Conservation (phyloP, 257 asterid species). For the Capsicum rhomboideum region DNA sequence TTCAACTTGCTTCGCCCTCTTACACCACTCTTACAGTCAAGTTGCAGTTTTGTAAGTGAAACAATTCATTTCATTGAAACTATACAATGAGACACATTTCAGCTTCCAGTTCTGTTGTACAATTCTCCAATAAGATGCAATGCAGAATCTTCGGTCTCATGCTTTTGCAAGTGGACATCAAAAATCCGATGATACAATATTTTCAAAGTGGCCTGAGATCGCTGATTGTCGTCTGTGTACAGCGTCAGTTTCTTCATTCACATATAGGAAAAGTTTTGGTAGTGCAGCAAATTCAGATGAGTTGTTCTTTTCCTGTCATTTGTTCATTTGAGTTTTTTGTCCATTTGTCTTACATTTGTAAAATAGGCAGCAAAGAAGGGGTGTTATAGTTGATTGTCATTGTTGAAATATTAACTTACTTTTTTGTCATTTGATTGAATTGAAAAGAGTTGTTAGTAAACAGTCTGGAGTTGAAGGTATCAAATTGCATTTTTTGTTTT, state of each 20-base stretch:
- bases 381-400: constrained; percentile 3
- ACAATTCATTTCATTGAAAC: constrained; percentile 8
- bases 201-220: not conserved
- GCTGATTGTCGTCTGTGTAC: constrained; percentile 11
- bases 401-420: not conserved
- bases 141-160: not conserved
- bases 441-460: not conserved
- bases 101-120: not conserved
- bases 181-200: not conserved
- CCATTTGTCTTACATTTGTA: constrained; percentile 14
- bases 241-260: constrained; percentile 9
- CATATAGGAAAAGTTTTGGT: constrained; percentile 23
- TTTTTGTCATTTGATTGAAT: not conserved
- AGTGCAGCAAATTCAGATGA: constrained; percentile 9
- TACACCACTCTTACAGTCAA: not conserved
- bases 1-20: constrained; percentile 13
- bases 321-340: not conserved
- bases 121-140: constrained; percentile 3
- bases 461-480: not conserved
- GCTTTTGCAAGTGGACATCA: constrained; percentile 1
- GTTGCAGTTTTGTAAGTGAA: constrained; percentile 15
- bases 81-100: not conserved
- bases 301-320: not conserved
- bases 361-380: constrained; percentile 8
- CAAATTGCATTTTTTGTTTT: not conserved